A percentile compares a stretch with the other conserved stretches of the same genome.
These are phyloP conservation scores for Dittrichia graveolens DNA, from an alignment of 129 eudicot species.

Conservation along the genomic window DNA sequence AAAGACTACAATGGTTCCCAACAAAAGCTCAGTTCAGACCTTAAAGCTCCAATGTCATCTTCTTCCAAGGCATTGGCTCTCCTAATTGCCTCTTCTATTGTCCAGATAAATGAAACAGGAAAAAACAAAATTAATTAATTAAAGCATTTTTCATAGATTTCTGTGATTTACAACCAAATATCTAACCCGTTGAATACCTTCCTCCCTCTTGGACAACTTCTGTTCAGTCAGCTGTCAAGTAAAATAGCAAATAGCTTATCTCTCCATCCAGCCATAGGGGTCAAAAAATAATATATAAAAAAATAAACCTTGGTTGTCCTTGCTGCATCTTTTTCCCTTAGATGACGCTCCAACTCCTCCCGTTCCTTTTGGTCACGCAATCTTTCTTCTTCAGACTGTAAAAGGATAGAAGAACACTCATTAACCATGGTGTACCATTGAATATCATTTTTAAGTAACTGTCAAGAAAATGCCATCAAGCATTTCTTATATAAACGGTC, in stretches of 20 bases:
- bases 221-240: conserved; percentile 66
- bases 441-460: background rate
- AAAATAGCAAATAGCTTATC: conserved; percentile 16
- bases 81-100: conserved; percentile 85
- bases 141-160: conserved; percentile 9
- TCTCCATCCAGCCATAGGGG: conserved; percentile 1
- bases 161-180: background rate
- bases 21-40: conserved; percentile 51
- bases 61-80: conserved; percentile 77
- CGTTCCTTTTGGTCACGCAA: conserved; percentile 86
- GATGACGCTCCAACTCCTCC: conserved; percentile 79
- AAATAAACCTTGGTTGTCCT: conserved; percentile 74
- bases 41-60: conserved; percentile 60
- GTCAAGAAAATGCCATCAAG: background rate
- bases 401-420: background rate
- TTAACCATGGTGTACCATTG: background rate
- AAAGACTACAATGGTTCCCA: background rate
- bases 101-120: conserved; percentile 28
- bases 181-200: conserved; percentile 51
- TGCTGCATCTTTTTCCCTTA: conserved; percentile 88
- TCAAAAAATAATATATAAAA: conserved; percentile 1
- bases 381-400: conserved; percentile 96
- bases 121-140: background rate
- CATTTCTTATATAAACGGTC: background rate
- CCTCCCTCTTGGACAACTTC: conserved; percentile 70